phyloP scores from a whole-genome alignment of 768 basidiomycete species.

The Gautieria morchelliformis region DNA sequence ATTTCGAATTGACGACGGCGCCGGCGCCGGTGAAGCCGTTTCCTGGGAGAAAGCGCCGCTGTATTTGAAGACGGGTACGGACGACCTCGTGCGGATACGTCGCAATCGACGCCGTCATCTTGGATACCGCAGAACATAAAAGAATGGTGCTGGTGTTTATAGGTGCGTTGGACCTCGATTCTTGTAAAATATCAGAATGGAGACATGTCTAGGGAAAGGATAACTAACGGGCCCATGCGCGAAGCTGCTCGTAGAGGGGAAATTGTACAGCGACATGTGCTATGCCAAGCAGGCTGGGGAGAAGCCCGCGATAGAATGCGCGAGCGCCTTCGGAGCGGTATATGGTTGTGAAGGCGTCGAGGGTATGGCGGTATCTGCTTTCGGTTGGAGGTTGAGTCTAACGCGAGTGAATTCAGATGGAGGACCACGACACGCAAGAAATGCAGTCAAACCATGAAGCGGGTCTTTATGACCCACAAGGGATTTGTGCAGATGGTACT shows the following conservation, averaged over 20 bases:
- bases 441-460: slow-evolving; percentile 76
- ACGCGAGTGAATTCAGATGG: neutral
- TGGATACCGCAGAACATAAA: slow-evolving; percentile 83
- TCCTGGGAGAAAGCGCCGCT: slow-evolving; percentile 51
- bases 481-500: slow-evolving; percentile 95
- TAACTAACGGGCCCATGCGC: slow-evolving; percentile 72
- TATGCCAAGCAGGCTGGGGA: slow-evolving; percentile 91
- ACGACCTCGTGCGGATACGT: slow-evolving; percentile 99
- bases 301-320: slow-evolving; percentile 90
- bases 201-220: slow-evolving; percentile 2
- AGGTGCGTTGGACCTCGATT: slow-evolving; percentile 34
- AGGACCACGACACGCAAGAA: slow-evolving; percentile 3
- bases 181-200: slow-evolving; percentile 18
- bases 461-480: slow-evolving; percentile 97
- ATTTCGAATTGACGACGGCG: neutral
- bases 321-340: slow-evolving; percentile 78
- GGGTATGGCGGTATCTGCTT: slow-evolving; percentile 75
- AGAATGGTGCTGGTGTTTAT: slow-evolving; percentile 61
- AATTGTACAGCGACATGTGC: slow-evolving; percentile 96
- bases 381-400: slow-evolving; percentile 81
- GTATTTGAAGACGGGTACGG: slow-evolving; percentile 93
- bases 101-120: slow-evolving; percentile 91
- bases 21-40: slow-evolving; percentile 41
- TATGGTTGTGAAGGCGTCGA: slow-evolving; percentile 84
- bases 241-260: slow-evolving; percentile 90